Evolutionary conservation across 23 red algal species (phyloP).

Genomic region (Cyanidiococcus yangmingshanensis): DNA sequence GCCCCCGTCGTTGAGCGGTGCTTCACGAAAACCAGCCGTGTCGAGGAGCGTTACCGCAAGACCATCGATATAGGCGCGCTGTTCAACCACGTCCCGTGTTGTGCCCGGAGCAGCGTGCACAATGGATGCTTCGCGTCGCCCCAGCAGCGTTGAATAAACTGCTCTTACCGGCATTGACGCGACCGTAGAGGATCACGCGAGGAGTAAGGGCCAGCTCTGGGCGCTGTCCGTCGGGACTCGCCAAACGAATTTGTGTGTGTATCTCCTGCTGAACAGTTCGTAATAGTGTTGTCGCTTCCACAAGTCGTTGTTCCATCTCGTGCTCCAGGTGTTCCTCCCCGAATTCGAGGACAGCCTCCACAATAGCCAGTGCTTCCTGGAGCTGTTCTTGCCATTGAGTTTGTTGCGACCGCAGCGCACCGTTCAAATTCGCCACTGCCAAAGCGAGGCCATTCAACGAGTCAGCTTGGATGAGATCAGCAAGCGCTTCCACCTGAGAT

Average conservation of each 20-base stretch:
- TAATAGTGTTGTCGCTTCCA: not conserved
- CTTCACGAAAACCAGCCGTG: not conserved
- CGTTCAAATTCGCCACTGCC: not conserved
- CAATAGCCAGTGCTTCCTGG: not conserved
- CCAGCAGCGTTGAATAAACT: slow-evolving; percentile 2
- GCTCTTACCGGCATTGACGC: slow-evolving; percentile 9
- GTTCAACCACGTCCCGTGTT: slow-evolving; percentile 3
- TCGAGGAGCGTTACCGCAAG: not conserved
- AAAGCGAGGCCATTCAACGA: not conserved
- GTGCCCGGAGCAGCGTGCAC: not conserved
- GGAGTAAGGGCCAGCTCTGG: not conserved
- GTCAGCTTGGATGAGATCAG: not conserved
- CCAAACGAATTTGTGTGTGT: not conserved
- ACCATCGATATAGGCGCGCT: not conserved
- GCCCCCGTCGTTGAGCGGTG: not conserved
- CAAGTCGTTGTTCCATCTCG: not conserved
- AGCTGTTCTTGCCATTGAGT: not conserved
- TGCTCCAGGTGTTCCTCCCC: slow-evolving; percentile 1
- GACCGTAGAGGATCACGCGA: not conserved
- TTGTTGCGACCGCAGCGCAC: not conserved
- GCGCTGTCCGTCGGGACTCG: slow-evolving; percentile 1
- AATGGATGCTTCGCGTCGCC: slow-evolving; percentile 4
- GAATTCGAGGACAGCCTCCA: slow-evolving; percentile 15
- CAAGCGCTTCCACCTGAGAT: slow-evolving; percentile 13
- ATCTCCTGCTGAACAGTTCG: not conserved